A percentile compares a stretch with the other conserved stretches of the same genome.
Conservation (phyloP, 805 yeast species). For the Blastobotrys mokoenaii region DNA sequence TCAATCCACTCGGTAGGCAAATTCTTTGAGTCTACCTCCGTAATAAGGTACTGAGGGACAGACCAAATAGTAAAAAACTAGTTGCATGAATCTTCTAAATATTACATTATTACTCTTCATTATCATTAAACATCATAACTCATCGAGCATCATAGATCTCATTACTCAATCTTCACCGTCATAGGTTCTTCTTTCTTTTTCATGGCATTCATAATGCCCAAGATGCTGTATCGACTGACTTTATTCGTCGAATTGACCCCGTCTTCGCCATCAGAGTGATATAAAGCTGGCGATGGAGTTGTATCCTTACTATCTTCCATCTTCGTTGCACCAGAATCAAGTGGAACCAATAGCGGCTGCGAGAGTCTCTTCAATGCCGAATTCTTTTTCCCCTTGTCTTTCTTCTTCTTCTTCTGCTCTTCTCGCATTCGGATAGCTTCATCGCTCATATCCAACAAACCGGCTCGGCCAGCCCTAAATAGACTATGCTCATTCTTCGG, state of each 20-base stretch:
- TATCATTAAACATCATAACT: background rate
- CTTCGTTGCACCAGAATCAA: background rate
- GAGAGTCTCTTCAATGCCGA: background rate
- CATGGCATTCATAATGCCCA: constrained; percentile 16
- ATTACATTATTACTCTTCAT: background rate
- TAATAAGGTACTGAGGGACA: too few relatives aligned
- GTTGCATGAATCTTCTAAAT: too few relatives aligned
- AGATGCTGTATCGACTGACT: constrained; percentile 15
- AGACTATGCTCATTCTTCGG: constrained; percentile 13
- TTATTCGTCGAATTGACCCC: constrained; percentile 1
- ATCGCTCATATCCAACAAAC: constrained; percentile 5
- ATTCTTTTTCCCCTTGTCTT: background rate
- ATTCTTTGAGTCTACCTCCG: too few relatives aligned
- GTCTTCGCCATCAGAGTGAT: background rate
- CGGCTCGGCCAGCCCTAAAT: constrained; percentile 7
- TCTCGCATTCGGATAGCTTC: background rate
- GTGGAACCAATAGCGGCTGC: too few relatives aligned
- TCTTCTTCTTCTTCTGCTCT: background rate
- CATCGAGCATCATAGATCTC: background rate
- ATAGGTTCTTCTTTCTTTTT: constrained; percentile 8
- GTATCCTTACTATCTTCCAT: background rate
- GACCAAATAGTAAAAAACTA: too few relatives aligned
- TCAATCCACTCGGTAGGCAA: too few relatives aligned
- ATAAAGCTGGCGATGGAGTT: background rate
- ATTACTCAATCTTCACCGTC: too few relatives aligned